Base-by-base conservation (phyloP, 192 early-diverging fungal species). In the Umbelopsis sp. region DNA sequence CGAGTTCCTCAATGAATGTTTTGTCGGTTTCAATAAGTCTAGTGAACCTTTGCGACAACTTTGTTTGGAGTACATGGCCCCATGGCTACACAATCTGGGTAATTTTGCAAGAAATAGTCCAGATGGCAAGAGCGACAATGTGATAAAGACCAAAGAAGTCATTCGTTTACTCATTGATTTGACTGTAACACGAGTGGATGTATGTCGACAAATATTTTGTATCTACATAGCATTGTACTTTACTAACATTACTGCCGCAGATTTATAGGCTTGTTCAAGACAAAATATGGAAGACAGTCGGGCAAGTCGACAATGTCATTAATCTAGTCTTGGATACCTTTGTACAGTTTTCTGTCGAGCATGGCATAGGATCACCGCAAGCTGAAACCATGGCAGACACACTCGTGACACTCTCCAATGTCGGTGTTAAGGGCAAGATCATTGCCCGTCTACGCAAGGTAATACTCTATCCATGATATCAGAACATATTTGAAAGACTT, bases 381-480 rank as follows among this genome's bases (percentile, higher is more conserved):
- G 87, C 92, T 0, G 93, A 95, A 79, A 83, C 92, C 64, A 75
- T 97, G 45, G 93, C 92, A 0, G 94, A 97, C 74, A 93, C 93
- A 12, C 78, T 95, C 33, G 89, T 92, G 1, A 93, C 94, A 0
- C 71, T 95, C 37, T 92, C 95, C 0, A 86, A 87, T 2, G 84
- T 88, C 21, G 89, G 91, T 49, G 84, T 89, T 47, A 89, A 91
- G 49, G 91, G 91, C 76, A 94, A 94, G 73, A 84, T 98, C 33
- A 88, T 95, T 49, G 83, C 87, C 7, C 86, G 90, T 15, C 74
- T 94, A 52, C 88, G 95, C 75, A 91, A 89, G 76, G 90, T 82
- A 79, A 66, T 12, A 2, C 21, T 30, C 51, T 12, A 21, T 9
- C 12, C 6, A 27, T 49, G 61, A 55, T 71, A 35, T 35, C 2